Conservation (phyloP, 108 stramenopile species). For the Cyclotella cryptica region DNA sequence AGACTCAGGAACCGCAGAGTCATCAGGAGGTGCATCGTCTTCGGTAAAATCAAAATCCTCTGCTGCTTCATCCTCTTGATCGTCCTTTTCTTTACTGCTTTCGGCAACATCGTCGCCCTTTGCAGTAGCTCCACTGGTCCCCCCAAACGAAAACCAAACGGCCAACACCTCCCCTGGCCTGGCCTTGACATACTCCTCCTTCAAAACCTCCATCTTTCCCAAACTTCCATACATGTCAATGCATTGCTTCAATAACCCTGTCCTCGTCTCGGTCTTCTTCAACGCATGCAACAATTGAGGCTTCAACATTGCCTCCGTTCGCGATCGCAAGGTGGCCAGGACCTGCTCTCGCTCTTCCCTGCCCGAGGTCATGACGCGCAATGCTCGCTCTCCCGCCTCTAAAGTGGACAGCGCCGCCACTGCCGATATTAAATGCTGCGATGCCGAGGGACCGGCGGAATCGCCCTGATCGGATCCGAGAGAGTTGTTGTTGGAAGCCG, state of each 20-base stretch:
- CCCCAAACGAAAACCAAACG: slow-evolving; percentile 72
- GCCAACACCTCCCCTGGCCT: slow-evolving; percentile 70
- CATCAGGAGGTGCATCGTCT: slow-evolving; percentile 4
- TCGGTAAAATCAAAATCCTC: slow-evolving; percentile 51
- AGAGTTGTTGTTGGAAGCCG: neutral
- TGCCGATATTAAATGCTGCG: slow-evolving; percentile 50
- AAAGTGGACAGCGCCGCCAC: slow-evolving; percentile 67
- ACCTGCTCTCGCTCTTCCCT: slow-evolving; percentile 62
- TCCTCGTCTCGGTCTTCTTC: slow-evolving; percentile 70
- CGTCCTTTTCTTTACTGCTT: slow-evolving; percentile 13
- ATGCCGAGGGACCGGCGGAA: neutral
- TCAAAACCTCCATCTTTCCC: slow-evolving; percentile 73
- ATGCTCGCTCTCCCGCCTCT: slow-evolving; percentile 70
- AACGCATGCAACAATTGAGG: slow-evolving; percentile 83
- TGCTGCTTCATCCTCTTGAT: slow-evolving; percentile 33
- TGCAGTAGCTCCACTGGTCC: slow-evolving; percentile 8
- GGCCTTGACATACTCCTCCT: slow-evolving; percentile 82
- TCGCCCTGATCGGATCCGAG: slow-evolving; percentile 5
- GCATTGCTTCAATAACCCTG: slow-evolving; percentile 82
- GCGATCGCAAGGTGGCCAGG: slow-evolving; percentile 61
- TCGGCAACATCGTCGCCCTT: slow-evolving; percentile 5
- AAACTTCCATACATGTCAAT: slow-evolving; percentile 72
- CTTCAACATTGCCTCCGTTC: slow-evolving; percentile 71
- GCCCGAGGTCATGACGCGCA: slow-evolving; percentile 76
- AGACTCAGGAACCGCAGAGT: neutral